Evolutionary conservation across 2,329 filamentous ascomycete genomes (phyloP).

Genomic region (Fusarium siculi): DNA sequence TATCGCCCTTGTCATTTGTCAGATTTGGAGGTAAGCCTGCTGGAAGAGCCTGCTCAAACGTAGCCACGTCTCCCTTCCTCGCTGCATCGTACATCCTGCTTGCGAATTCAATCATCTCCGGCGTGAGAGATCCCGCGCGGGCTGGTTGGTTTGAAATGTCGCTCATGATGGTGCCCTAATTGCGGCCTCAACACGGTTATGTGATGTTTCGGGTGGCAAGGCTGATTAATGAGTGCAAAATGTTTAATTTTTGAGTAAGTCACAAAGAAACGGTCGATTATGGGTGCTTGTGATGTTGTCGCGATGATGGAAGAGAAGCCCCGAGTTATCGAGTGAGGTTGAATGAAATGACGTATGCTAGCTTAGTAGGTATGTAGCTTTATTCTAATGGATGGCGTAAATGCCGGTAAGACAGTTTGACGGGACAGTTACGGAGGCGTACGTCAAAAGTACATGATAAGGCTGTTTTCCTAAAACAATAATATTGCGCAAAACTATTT

Average conservation of each 20-base stretch:
- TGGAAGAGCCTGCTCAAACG: constrained; percentile 71
- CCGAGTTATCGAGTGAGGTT: not conserved
- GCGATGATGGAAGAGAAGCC: not conserved
- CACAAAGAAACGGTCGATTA: not conserved
- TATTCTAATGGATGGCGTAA: not conserved
- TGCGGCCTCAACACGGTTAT: not conserved
- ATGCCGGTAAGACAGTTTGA: not conserved
- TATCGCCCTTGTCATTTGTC: constrained; percentile 79
- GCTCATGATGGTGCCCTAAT: constrained; percentile 21
- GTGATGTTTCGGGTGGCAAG: not conserved
- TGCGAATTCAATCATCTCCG: constrained; percentile 74
- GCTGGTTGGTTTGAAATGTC: constrained; percentile 24
- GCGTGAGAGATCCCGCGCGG: constrained; percentile 56
- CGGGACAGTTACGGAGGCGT: not conserved
- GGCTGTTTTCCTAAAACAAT: not conserved
- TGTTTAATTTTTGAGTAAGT: not conserved
- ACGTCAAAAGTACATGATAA: no score
- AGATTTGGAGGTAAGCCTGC: constrained; percentile 75
- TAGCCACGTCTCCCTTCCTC: constrained; percentile 65
- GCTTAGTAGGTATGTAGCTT: not conserved
- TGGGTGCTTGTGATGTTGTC: not conserved
- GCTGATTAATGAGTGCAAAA: not conserved
- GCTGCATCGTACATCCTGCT: constrained; percentile 74
- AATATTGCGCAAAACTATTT: not conserved
- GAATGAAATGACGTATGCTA: constrained; percentile 26